Evolutionary conservation across 345 rosid species (phyloP).

Genomic region (Brassica rapa): DNA sequence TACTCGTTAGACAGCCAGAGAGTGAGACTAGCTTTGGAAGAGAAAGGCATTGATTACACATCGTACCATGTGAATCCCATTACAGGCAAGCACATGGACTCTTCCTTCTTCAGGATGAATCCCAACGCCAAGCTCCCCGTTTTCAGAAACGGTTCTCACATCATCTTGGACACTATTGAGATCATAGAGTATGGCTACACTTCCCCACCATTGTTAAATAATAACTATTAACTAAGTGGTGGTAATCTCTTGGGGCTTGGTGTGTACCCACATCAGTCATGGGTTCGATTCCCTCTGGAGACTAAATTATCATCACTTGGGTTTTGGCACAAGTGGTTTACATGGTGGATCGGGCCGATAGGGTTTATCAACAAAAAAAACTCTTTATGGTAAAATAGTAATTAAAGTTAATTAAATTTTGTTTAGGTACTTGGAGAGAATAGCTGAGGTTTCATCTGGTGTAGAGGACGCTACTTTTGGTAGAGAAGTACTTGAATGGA

Average conservation of each 20-base stretch:
- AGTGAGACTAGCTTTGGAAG: constrained; percentile 86
- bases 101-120: constrained; percentile 82
- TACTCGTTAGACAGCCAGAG: constrained; percentile 84
- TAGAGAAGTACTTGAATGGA: constrained; percentile 68
- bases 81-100: constrained; percentile 76
- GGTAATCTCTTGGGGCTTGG: too few relatives aligned
- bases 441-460: constrained; percentile 64
- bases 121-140: constrained; percentile 72
- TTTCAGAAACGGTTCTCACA: constrained; percentile 75
- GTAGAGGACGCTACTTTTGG: constrained; percentile 47
- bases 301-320: too few relatives aligned
- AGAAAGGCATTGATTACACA: constrained; percentile 88
- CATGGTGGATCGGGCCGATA: too few relatives aligned
- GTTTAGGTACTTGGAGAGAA: constrained; percentile 78
- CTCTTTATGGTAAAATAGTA: constrained; percentile 28
- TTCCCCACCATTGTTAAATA: background rate
- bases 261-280: too few relatives aligned
- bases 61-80: constrained; percentile 84
- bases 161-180: constrained; percentile 74
- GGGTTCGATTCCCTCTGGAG: too few relatives aligned
- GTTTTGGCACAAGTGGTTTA: too few relatives aligned
- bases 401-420: constrained; percentile 37
- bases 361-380: too few relatives aligned
- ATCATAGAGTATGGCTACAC: constrained; percentile 51
- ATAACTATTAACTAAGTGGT: constrained; percentile 2